Evolutionary conservation across 2,329 filamentous ascomycete genomes (phyloP).

Genomic region (Ceratocystis variospora): DNA sequence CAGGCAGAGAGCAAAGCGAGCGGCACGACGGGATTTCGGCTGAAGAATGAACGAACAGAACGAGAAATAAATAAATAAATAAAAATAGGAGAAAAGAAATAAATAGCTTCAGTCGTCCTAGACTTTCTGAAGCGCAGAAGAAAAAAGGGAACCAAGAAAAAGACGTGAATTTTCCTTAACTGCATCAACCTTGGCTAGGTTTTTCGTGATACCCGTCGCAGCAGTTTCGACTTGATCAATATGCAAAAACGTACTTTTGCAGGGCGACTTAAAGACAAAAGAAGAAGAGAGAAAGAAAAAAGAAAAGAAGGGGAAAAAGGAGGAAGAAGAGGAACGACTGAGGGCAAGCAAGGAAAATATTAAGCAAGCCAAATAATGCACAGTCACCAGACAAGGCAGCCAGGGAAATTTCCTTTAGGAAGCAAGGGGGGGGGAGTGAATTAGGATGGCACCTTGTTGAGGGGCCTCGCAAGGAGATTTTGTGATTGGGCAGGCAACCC

Average conservation of each 20-base stretch:
- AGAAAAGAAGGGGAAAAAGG: slow-evolving; percentile 13
- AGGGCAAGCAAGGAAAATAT: slow-evolving; percentile 19
- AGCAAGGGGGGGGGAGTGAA: slow-evolving; percentile 6
- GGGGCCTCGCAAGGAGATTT: slow-evolving; percentile 16
- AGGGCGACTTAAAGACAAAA: slow-evolving; percentile 11
- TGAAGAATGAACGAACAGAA: slow-evolving; percentile 7
- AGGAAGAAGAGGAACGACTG: slow-evolving; percentile 17
- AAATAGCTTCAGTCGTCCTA: not conserved
- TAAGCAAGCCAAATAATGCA: slow-evolving; percentile 15
- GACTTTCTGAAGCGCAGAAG: not conserved
- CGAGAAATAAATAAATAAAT: slow-evolving; percentile 16
- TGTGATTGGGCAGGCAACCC: slow-evolving; percentile 4
- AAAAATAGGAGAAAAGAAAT: slow-evolving; percentile 2
- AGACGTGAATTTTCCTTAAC: not conserved
- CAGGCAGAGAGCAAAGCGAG: not conserved
- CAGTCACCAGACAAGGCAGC: not conserved
- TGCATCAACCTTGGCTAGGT: not conserved
- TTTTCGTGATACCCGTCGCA: not conserved
- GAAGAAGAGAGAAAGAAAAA: slow-evolving; percentile 19
- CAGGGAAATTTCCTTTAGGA: slow-evolving; percentile 8
- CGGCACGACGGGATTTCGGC: not conserved
- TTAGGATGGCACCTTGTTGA: slow-evolving; percentile 8
- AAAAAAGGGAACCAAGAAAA: not conserved
- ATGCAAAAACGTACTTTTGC: not conserved
- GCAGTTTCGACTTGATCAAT: not conserved